A percentile compares a stretch with the other conserved stretches of the same genome.
Conservation (phyloP, 2,329 filamentous ascomycete genomes). For the Monosporascus sp. region DNA sequence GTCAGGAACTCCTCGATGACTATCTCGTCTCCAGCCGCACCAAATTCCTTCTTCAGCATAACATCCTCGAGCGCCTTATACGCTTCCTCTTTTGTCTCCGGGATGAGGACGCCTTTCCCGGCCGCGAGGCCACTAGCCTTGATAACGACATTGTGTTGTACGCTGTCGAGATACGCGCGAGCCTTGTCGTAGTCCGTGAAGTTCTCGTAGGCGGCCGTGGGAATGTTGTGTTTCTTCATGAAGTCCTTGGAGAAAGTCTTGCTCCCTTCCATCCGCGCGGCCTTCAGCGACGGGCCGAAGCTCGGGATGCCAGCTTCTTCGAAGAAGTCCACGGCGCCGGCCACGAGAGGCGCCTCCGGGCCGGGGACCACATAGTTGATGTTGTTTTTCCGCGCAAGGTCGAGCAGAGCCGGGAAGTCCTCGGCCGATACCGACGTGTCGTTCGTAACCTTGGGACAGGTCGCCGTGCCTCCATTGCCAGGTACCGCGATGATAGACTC, state of each 20-base stretch:
- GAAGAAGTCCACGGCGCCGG: constrained; percentile 83
- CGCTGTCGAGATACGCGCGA: constrained; percentile 64
- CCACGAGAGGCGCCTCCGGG: constrained; percentile 89
- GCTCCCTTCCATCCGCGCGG: constrained; percentile 88
- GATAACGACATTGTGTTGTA: constrained; percentile 76
- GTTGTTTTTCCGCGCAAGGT: constrained; percentile 65
- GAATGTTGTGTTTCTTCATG: constrained; percentile 86
- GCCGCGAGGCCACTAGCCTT: constrained; percentile 90
- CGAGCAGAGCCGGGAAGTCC: constrained; percentile 72
- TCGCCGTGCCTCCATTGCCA: constrained; percentile 83
- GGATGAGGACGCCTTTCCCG: constrained; percentile 93
- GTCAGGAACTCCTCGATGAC: constrained; percentile 93
- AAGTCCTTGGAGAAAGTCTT: constrained; percentile 98
- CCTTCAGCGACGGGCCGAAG: constrained; percentile 81
- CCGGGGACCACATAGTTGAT: constrained; percentile 85
- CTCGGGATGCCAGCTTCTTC: constrained; percentile 64
- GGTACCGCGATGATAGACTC: constrained; percentile 66
- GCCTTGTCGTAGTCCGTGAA: constrained; percentile 74
- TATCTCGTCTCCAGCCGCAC: constrained; percentile 79
- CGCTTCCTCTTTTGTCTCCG: constrained; percentile 75
- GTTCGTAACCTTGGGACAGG: constrained; percentile 67
- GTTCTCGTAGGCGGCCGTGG: constrained; percentile 86
- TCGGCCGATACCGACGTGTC: constrained; percentile 62
- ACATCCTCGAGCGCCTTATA: constrained; percentile 77
- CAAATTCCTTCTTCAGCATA: constrained; percentile 85